Conservation (phyloP, 164 flowering plant species). For the Malania oleifera region DNA sequence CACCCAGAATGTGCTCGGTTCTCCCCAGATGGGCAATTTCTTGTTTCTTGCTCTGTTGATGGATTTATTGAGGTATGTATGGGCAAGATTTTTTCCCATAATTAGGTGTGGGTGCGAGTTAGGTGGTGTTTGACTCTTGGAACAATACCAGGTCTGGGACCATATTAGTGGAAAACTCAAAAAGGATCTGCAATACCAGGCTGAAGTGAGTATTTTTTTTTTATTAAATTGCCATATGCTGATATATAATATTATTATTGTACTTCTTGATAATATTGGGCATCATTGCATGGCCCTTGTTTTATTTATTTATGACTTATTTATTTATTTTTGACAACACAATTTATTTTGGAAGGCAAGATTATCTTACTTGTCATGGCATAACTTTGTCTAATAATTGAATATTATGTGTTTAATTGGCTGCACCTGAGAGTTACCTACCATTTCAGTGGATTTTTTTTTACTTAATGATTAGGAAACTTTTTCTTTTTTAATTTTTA, state of each 20-base stretch:
- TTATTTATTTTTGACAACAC: background rate
- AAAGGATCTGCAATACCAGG: conserved; percentile 98
- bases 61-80: conserved; percentile 87
- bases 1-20: conserved; percentile 93
- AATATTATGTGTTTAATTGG: no score
- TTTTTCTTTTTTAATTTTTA: no score
- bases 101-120: background rate
- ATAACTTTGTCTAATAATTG: no score
- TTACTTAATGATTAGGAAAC: no score
- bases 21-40: conserved; percentile 97
- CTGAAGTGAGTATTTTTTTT: conserved; percentile 65
- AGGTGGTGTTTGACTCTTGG: conserved; percentile 3
- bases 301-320: background rate
- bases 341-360: background rate
- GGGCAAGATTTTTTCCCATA: background rate
- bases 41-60: conserved; percentile 92
- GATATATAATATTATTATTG: background rate
- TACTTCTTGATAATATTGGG: no score
- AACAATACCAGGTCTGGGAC: conserved; percentile 80
- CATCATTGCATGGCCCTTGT: background rate
- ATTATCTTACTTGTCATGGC: background rate
- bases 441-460: no score
- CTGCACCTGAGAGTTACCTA: no score
- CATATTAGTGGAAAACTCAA: conserved; percentile 93
- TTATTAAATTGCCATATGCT: background rate